Percentiles rank a stretch among this genome's conserved stretches.
These are phyloP conservation scores for Candida coquimbonensis DNA, from an alignment of 805 yeast genomes.

Conservation along the genomic window DNA sequence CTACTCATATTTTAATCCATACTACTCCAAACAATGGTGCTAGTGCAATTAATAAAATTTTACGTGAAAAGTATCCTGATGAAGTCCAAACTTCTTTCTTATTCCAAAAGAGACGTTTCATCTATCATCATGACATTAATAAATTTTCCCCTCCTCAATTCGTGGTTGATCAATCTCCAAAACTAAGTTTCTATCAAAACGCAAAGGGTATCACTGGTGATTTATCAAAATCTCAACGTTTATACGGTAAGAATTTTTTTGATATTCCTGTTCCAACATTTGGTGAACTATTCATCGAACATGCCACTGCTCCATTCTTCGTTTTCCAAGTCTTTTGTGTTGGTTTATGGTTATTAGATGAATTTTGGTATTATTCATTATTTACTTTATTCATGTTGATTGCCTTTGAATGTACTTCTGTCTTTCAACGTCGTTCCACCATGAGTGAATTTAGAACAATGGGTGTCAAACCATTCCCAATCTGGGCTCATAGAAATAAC, in stretches of 20 bases:
- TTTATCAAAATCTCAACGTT: conserved; percentile 40
- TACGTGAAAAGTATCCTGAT: conserved; percentile 46
- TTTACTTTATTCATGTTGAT: conserved; percentile 89
- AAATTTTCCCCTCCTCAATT: conserved; percentile 79
- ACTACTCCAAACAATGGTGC: conserved; percentile 86
- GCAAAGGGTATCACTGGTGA: conserved; percentile 51
- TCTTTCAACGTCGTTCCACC: conserved; percentile 90
- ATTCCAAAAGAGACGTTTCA: conserved; percentile 88
- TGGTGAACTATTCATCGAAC: conserved; percentile 86
- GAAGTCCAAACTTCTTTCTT: conserved; percentile 62
- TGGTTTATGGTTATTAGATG: conserved; percentile 93
- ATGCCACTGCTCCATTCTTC: conserved; percentile 96
- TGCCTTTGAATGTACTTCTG: conserved; percentile 89
- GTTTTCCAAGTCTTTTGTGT: conserved; percentile 96
- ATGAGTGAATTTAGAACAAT: conserved; percentile 93
- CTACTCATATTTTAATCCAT: conserved; percentile 64
- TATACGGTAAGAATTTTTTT: conserved; percentile 80
- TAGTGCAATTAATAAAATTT: conserved; percentile 67
- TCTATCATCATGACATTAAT: conserved; percentile 48
- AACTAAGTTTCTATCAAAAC: conserved; percentile 48
- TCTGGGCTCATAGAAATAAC: conserved; percentile 63
- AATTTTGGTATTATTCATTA: conserved; percentile 91
- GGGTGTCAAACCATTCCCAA: conserved; percentile 89
- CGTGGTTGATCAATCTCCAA: conserved; percentile 49
- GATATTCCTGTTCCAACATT: conserved; percentile 96